phyloP scores from a whole-genome alignment of 371 early-diverging fungal species.

The Cladochytrium tenue region DNA sequence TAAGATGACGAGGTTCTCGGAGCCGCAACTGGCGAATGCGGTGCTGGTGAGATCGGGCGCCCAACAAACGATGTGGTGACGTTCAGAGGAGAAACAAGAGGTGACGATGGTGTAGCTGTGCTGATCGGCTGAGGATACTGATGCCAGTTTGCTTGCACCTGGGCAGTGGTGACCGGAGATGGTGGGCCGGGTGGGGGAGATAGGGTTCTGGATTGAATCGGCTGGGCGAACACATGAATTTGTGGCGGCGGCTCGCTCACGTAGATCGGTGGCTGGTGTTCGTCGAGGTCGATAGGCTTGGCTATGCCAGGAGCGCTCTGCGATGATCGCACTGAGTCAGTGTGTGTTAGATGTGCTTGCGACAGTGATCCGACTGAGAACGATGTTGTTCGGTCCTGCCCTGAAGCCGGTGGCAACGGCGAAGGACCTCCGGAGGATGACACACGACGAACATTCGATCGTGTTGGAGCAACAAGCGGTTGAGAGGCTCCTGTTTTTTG shows the following conservation, averaged over 20 bases:
- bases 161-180: too few relatives aligned
- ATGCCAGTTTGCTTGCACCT: too few relatives aligned
- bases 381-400: neutral
- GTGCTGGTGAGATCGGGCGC: neutral
- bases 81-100: neutral
- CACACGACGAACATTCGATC: neutral
- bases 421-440: neutral
- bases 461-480: neutral
- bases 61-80: neutral
- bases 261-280: neutral
- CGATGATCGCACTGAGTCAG: neutral
- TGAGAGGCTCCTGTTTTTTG: neutral
- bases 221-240: neutral
- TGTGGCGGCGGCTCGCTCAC: neutral
- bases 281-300: too few relatives aligned
- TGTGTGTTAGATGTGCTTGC: neutral
- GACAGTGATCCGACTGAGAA: neutral
- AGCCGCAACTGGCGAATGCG: neutral
- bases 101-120: neutral
- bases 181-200: neutral
- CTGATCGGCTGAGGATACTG: neutral
- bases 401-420: neutral
- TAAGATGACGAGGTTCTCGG: neutral
- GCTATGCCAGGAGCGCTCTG: conserved; percentile 1
- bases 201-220: neutral